Percentiles rank a stretch among this genome's conserved stretches.
These are phyloP conservation scores for Quercus tomentella DNA, from an alignment of 331 rosid genomes.

Conservation along the genomic window DNA sequence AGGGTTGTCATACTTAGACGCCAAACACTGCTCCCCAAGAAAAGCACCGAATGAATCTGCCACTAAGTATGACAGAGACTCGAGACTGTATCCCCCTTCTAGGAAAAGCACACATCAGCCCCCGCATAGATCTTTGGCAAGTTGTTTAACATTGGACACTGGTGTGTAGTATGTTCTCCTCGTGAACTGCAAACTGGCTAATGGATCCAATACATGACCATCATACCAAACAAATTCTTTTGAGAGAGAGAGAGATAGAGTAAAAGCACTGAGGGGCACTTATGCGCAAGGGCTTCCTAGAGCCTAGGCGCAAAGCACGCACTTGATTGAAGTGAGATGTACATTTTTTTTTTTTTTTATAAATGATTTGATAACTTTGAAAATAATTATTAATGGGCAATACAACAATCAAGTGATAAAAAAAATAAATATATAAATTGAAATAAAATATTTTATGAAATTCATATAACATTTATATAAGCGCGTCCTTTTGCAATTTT, in stretches of 20 bases:
- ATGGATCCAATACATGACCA: constrained; percentile 86
- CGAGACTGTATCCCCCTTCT: constrained; percentile 84
- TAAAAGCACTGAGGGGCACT: fast-evolving
- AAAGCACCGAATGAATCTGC: constrained; percentile 87
- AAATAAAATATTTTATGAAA: too few species aligned
- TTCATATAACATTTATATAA: too few species aligned
- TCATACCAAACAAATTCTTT: constrained; percentile 50
- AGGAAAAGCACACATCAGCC: constrained; percentile 89
- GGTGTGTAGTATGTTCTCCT: constrained; percentile 86
- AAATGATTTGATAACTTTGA: too few species aligned
- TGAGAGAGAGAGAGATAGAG: neutral
- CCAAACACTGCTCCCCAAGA: constrained; percentile 76
- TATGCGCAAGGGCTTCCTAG: too few species aligned
- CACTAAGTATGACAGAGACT: constrained; percentile 80
- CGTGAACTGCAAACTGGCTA: constrained; percentile 71
- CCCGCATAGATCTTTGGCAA: constrained; percentile 66
- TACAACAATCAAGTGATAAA: too few species aligned
- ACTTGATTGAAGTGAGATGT: too few species aligned
- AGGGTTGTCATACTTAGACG: constrained; percentile 69
- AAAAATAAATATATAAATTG: too few species aligned
- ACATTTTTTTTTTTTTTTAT: too few species aligned
- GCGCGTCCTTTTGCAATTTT: too few species aligned
- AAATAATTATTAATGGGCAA: too few species aligned
- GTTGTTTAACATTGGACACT: constrained; percentile 64
- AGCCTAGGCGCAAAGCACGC: too few species aligned